Percentiles rank a stretch among this genome's conserved stretches.
Evolutionary conservation across 441 rosid species (phyloP).

Genomic region (Pelargonium cotyledonis): DNA sequence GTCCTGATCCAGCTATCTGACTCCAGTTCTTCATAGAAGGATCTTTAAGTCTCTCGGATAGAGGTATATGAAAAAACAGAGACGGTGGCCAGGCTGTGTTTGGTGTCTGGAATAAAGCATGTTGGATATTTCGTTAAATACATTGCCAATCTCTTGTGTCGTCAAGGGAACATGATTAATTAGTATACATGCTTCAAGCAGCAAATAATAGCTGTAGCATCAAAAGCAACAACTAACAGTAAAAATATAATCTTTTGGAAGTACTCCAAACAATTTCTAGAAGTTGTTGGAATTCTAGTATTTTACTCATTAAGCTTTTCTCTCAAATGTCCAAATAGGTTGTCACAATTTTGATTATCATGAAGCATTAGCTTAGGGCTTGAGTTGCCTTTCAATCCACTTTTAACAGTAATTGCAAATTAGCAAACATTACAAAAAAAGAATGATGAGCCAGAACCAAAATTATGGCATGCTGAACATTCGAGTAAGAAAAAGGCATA

Average conservation of each 20-base stretch:
- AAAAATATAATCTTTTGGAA: background rate
- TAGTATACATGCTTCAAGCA: constrained; percentile 2
- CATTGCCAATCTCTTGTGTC: background rate
- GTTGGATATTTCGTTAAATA: constrained; percentile 11
- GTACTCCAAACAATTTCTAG: background rate
- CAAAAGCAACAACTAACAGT: background rate
- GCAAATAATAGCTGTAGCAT: background rate
- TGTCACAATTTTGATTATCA: background rate
- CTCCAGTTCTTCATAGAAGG: constrained; percentile 52
- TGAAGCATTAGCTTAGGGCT: constrained; percentile 3
- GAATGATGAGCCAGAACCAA: background rate
- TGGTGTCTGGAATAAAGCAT: constrained; percentile 47
- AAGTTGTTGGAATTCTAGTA: constrained; percentile 2
- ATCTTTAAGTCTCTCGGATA: constrained; percentile 56
- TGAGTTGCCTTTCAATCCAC: constrained; percentile 1
- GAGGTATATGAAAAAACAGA: constrained; percentile 35
- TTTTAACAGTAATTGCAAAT: background rate
- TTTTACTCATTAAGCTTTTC: background rate
- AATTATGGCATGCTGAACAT: constrained; percentile 7
- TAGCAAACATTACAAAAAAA: background rate
- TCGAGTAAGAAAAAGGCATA: background rate
- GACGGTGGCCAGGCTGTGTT: constrained; percentile 44
- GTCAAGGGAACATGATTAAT: constrained; percentile 10
- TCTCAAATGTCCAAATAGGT: background rate
- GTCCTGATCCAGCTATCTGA: constrained; percentile 70